Conservation (phyloP, 345 rosid species). For the Arabidopsis suecica region DNA sequence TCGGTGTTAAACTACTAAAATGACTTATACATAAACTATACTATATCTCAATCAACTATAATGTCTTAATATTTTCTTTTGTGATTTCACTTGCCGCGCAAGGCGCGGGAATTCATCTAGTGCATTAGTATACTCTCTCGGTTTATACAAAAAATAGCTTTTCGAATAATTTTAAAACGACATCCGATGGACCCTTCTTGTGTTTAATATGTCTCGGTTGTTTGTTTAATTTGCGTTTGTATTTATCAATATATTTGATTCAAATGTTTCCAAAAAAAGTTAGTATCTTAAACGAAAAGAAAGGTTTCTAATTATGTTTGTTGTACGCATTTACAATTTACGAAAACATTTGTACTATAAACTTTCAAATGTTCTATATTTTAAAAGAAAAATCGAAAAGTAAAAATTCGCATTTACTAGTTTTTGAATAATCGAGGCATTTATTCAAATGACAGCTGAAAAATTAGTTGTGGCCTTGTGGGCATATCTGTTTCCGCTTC, state of each 20-base stretch:
- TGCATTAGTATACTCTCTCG: no score
- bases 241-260: background rate
- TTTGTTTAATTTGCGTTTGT: constrained; percentile 19
- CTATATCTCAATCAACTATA: no score
- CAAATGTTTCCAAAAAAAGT: background rate
- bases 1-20: no score
- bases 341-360: background rate
- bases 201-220: background rate
- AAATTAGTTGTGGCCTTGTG: background rate
- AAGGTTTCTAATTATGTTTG: background rate
- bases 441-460: constrained; percentile 19
- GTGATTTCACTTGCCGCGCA: no score
- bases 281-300: background rate
- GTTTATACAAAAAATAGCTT: no score
- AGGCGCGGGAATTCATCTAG: no score
- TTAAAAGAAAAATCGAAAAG: background rate
- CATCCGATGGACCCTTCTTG: background rate
- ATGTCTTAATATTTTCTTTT: no score
- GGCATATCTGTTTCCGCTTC: constrained; percentile 22
- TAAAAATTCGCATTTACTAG: background rate
- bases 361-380: background rate
- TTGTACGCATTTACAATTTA: background rate
- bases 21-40: no score
- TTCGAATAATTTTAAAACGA: background rate
- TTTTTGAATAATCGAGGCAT: constrained; percentile 20